Evolutionary conservation across 2,329 filamentous ascomycete genomes (phyloP), one percentile per base, ranked within the genome.

Genomic region (Taxawa tesnikishii): DNA sequence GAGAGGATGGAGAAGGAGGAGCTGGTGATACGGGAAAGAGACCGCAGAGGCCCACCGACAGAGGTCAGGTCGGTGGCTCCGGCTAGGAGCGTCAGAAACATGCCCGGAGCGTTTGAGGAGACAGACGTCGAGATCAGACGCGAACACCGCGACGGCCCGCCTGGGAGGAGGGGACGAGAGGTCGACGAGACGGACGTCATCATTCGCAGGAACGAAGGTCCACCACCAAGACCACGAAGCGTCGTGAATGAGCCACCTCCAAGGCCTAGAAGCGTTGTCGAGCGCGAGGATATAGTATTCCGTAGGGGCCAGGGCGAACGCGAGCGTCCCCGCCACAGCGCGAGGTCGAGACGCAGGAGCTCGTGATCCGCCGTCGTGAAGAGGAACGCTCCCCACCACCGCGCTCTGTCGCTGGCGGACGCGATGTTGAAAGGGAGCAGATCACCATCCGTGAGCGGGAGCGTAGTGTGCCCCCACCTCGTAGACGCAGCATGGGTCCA

Each of bases 1-100:
- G 54, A 45, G 39, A 49, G 54, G 29, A 51, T 61, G 33, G 59
- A 62, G 39, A 51, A 60, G 38, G 58, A 62, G 32, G 53, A 58
- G 33, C 51, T 59, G 33, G 52, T 55, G 15, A 53, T 60, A 32
- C 42, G 47, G n/a, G 48, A 53, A 30, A 44, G 47, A 13, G 44
- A 52, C 55, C 60, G 32, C 5, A 42, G 46, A 24, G 38, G 38
- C 14, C 45, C 47, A 14, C 45, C 45, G 19, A 43, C 44, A 10
- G 8, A 8, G 7, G 12, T 9, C 9, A 12, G 33, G 16, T 28
- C 30, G 16, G 23, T 29, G 42, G 29, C 47, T 45, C 36, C 42
- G 17, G 31, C 39, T 18, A 11, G 18, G 32, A 42, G 30, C 32
- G 33, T 29, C 28, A 28, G 29, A 39, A 32, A 32, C 35, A 40